A percentile compares a stretch with the other conserved stretches of the same genome.
These are phyloP conservation scores for Dictyostelium intermedium DNA, from an alignment of 78 protist genomes.

Conservation along the genomic window DNA sequence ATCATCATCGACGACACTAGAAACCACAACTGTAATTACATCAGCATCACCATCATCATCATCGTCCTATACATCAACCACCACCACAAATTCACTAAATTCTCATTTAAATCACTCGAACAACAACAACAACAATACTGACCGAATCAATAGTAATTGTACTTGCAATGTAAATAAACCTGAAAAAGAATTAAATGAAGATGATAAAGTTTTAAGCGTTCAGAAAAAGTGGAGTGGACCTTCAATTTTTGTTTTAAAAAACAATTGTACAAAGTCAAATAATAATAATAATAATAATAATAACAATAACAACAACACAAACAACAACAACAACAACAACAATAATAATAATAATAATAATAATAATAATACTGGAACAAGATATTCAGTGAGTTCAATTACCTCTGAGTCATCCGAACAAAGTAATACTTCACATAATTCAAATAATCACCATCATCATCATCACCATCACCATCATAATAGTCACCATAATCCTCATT, in stretches of 20 bases:
- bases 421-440: background rate
- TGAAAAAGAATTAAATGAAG: conserved; percentile 51
- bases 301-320: background rate
- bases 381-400: conserved; percentile 55
- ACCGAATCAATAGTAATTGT: conserved; percentile 5
- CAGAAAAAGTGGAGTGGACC: conserved; percentile 73
- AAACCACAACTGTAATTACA: background rate
- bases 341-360: background rate
- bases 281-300: background rate
- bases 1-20: background rate
- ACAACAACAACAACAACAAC: background rate
- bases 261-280: background rate
- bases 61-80: background rate
- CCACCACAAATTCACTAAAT: background rate
- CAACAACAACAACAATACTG: background rate
- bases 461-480: background rate
- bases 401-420: conserved; percentile 69
- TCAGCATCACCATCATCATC: background rate
- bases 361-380: background rate
- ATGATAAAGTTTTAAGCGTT: conserved; percentile 45
- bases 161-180: conserved; percentile 12
- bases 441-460: background rate
- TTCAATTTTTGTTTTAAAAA: conserved; percentile 54
- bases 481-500: background rate
- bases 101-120: background rate